Evolutionary conservation across 2,329 filamentous ascomycete genomes (phyloP).

Genomic region (Clarireedia sp.): DNA sequence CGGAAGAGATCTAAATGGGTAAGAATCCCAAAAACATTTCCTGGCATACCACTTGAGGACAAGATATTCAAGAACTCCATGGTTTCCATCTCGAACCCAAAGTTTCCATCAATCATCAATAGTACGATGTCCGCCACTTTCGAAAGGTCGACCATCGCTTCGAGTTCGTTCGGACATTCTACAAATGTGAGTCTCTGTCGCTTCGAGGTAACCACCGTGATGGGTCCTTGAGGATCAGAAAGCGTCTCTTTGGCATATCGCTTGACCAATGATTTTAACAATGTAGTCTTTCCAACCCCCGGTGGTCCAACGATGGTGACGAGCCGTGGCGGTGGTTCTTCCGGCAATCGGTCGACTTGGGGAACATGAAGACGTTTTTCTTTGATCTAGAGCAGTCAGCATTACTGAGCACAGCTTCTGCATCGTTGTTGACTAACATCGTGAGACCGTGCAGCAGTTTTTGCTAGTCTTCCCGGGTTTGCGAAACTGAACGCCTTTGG

Average conservation of each 20-base stretch:
- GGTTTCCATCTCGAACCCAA: constrained; percentile 99
- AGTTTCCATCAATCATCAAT: constrained; percentile 98
- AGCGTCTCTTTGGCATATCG: constrained; percentile 95
- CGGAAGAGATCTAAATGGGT: constrained; percentile 94
- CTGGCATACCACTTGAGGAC: constrained; percentile 92
- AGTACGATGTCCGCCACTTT: constrained; percentile 97
- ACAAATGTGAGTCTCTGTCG: constrained; percentile 89
- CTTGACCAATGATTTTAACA: constrained; percentile 88
- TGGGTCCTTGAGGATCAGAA: constrained; percentile 78
- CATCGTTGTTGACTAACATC: constrained; percentile 36
- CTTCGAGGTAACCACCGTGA: constrained; percentile 95
- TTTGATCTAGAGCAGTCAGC: constrained; percentile 55
- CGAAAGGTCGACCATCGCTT: constrained; percentile 92
- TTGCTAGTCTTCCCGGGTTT: constrained; percentile 30
- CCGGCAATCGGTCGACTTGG: constrained; percentile 87
- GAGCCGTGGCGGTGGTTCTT: constrained; percentile 88
- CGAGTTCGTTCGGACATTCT: constrained; percentile 94
- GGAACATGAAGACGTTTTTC: constrained; percentile 96
- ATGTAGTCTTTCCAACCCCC: constrained; percentile 89
- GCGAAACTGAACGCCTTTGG: constrained; percentile 32
- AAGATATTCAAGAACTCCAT: constrained; percentile 98
- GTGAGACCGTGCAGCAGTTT: constrained; percentile 41
- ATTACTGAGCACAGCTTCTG: background rate
- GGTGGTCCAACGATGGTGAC: constrained; percentile 93
- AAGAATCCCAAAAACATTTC: constrained; percentile 94